phyloP scores from a whole-genome alignment of 2,329 filamentous ascomycete genomes.

The Hortaea werneckii region DNA sequence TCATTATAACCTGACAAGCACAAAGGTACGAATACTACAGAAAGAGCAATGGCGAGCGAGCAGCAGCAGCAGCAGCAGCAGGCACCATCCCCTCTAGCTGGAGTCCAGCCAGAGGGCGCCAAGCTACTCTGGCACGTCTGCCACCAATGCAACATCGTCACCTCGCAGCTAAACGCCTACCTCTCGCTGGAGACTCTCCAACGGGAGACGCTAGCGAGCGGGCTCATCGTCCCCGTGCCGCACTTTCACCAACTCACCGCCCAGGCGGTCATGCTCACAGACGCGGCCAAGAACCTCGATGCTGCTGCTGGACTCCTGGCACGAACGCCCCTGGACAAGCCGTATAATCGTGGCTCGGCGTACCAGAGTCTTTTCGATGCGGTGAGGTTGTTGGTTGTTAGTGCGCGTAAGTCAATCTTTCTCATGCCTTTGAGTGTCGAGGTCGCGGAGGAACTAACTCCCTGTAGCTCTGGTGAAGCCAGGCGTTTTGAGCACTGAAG shows the following conservation, averaged over 20 bases:
- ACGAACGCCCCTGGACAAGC: too few relatives aligned
- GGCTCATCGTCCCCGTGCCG: not conserved
- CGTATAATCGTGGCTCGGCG: too few relatives aligned
- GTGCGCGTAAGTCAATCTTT: not conserved
- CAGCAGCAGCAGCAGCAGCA: too few relatives aligned
- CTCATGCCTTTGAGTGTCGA: not conserved
- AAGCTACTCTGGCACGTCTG: conserved; percentile 2
- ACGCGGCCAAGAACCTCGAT: not conserved
- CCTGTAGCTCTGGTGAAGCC: not conserved
- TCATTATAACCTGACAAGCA: too few relatives aligned
- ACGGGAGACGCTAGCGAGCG: not conserved
- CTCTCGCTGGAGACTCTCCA: conserved; percentile 6
- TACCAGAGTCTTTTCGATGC: not conserved
- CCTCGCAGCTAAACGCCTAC: conserved; percentile 2
- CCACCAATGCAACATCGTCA: conserved; percentile 1
- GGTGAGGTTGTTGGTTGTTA: not conserved
- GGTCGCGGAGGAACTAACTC: not conserved
- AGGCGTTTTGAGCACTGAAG: not conserved
- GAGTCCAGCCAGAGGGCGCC: too few relatives aligned
- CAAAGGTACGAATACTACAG: too few relatives aligned
- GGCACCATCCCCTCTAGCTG: too few relatives aligned
- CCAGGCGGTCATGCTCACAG: conserved; percentile 3
- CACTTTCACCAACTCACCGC: not conserved
- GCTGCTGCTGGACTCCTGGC: not conserved
- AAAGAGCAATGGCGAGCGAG: too few relatives aligned